Conservation (phyloP, 2,329 filamentous ascomycete genomes). For the Trichoderma asperellum region DNA sequence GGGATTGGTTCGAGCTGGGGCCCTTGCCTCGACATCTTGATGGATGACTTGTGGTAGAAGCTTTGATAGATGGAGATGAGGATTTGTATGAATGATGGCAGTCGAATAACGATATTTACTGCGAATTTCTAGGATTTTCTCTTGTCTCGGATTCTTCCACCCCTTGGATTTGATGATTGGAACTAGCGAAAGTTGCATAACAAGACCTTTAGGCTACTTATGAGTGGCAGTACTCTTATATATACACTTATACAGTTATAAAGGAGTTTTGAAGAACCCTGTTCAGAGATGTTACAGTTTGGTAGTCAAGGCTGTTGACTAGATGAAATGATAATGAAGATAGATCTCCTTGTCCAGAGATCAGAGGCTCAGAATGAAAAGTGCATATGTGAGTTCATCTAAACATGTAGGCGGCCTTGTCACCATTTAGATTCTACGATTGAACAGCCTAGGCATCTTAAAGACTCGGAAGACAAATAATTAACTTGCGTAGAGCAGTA, state of each 20-base stretch:
- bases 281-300: not conserved
- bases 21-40: not conserved
- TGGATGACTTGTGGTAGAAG: not conserved
- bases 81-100: not conserved
- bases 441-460: not conserved
- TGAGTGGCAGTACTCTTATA: not conserved
- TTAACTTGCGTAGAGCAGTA: not conserved
- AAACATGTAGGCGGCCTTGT: not conserved
- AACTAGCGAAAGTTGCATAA: too few species aligned
- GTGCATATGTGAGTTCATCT: not conserved
- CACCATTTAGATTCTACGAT: not conserved
- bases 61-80: not conserved
- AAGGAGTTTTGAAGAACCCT: not conserved
- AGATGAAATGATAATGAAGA: not conserved
- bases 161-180: too few species aligned
- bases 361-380: not conserved
- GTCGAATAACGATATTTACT: not conserved
- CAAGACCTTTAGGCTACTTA: not conserved
- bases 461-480: not conserved
- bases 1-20: not conserved
- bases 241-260: not conserved
- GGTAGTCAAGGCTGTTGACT: too few species aligned
- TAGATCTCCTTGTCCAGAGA: not conserved
- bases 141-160: not conserved
- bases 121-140: not conserved